Percentiles rank a stretch among this genome's conserved stretches.
Evolutionary conservation across 1,284 basidiomycete genomes (phyloP).

Genomic region (Pseudozyma thailandica): DNA sequence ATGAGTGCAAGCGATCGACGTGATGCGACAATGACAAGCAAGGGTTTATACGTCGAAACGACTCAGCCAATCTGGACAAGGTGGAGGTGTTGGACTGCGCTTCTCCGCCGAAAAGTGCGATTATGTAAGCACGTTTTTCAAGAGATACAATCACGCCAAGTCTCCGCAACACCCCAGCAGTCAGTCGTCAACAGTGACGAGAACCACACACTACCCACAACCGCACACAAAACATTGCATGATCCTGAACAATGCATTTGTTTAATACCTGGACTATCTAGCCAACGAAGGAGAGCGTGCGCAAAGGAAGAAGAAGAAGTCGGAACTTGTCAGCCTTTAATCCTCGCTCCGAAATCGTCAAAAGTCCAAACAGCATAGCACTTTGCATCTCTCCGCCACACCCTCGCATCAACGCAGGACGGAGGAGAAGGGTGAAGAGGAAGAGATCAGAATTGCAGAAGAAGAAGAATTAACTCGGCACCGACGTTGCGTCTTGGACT

Average conservation of each 20-base stretch:
- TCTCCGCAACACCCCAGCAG: no score
- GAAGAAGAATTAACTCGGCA: conserved; percentile 53
- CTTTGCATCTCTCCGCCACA: background rate
- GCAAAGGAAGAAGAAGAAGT: no score
- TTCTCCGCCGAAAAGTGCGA: background rate
- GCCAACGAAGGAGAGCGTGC: no score
- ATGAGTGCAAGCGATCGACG: background rate
- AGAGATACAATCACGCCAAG: no score
- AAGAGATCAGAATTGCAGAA: conserved; percentile 56
- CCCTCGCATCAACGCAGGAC: no score
- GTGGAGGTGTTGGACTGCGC: background rate
- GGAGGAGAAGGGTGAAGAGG: background rate
- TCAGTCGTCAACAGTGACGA: no score
- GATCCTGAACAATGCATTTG: no score
- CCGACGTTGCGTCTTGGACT: conserved; percentile 39
- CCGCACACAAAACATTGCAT: no score
- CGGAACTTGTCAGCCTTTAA: no score
- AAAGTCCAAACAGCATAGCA: background rate
- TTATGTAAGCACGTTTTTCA: background rate
- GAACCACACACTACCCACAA: no score
- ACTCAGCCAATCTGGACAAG: background rate
- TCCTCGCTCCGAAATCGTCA: no score
- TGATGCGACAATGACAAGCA: background rate
- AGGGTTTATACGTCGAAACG: background rate
- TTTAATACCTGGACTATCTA: no score